phyloP scores from a whole-genome alignment of 2,329 filamentous ascomycete species.

The Iodosphaeria phyllophila region DNA sequence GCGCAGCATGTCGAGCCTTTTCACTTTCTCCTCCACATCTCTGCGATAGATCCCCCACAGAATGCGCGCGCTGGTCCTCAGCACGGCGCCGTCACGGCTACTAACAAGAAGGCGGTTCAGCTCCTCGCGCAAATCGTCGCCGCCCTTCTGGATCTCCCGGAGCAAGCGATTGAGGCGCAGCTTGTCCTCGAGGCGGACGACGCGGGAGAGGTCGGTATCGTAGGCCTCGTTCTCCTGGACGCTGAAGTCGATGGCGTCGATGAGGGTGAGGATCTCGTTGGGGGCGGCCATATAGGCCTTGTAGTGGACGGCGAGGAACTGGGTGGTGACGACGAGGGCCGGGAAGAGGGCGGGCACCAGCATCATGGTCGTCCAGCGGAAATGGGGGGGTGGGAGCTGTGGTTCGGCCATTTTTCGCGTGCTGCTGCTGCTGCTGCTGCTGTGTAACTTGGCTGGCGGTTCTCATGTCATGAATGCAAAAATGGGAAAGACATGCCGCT shows the following conservation, averaged over 20 bases:
- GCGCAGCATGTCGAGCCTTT: conserved; percentile 39
- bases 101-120: conserved; percentile 30
- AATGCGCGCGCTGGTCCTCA: conserved; percentile 30
- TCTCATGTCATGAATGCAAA: no score
- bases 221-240: conserved; percentile 46
- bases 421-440: neutral
- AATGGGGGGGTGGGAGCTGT: conserved; percentile 20
- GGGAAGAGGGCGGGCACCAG: conserved; percentile 37
- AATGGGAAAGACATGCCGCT: no score
- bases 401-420: conserved; percentile 26
- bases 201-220: conserved; percentile 36
- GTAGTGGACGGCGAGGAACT: conserved; percentile 31
- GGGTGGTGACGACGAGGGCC: conserved; percentile 32
- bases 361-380: conserved; percentile 38
- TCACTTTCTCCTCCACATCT: conserved; percentile 36
- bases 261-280: conserved; percentile 34
- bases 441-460: no score
- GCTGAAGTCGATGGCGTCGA: conserved; percentile 42
- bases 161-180: conserved; percentile 36
- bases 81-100: conserved; percentile 13
- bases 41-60: conserved; percentile 38
- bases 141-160: conserved; percentile 40
- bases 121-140: conserved; percentile 42
- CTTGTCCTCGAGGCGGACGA: conserved; percentile 42
- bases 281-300: conserved; percentile 39